Percentiles rank a stretch among this genome's conserved stretches.
These are phyloP conservation scores for Saccharomyces pastorianus DNA, from an alignment of 1,139 yeast genomes.

Conservation along the genomic window DNA sequence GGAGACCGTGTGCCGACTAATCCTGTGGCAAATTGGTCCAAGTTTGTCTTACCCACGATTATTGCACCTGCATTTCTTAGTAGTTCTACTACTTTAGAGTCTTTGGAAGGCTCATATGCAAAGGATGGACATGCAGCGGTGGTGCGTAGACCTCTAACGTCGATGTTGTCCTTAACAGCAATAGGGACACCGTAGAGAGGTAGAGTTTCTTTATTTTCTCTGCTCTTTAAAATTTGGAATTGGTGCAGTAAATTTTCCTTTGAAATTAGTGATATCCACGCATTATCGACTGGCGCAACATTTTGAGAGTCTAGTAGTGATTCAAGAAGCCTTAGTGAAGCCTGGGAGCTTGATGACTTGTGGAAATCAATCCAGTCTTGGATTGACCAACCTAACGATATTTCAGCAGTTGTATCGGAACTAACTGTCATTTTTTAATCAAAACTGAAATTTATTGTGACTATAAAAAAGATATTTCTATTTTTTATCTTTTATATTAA, in stretches of 20 bases:
- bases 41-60: conserved; percentile 81
- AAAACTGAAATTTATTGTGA: background rate
- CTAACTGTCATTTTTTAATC: conserved; percentile 4
- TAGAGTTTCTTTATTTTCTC: conserved; percentile 40
- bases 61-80: conserved; percentile 83
- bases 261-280: conserved; percentile 79
- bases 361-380: conserved; percentile 69
- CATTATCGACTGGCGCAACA: conserved; percentile 55
- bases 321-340: conserved; percentile 46
- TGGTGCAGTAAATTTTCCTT: conserved; percentile 58
- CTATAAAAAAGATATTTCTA: background rate
- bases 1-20: conserved; percentile 92
- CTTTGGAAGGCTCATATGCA: conserved; percentile 55
- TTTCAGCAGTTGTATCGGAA: background rate
- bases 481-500: background rate
- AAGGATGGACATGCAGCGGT: conserved; percentile 94
- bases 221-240: conserved; percentile 67
- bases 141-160: conserved; percentile 70
- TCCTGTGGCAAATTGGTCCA: conserved; percentile 96
- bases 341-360: conserved; percentile 49
- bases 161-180: conserved; percentile 92
- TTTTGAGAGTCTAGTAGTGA: conserved; percentile 43
- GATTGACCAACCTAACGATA: conserved; percentile 49
- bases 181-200: conserved; percentile 79
- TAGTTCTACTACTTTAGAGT: conserved; percentile 63